A percentile compares a stretch with the other conserved stretches of the same genome.
phyloP scores from a whole-genome alignment of 352 stramenopile genomes.

The Phytopythium chamaehyphon region DNA sequence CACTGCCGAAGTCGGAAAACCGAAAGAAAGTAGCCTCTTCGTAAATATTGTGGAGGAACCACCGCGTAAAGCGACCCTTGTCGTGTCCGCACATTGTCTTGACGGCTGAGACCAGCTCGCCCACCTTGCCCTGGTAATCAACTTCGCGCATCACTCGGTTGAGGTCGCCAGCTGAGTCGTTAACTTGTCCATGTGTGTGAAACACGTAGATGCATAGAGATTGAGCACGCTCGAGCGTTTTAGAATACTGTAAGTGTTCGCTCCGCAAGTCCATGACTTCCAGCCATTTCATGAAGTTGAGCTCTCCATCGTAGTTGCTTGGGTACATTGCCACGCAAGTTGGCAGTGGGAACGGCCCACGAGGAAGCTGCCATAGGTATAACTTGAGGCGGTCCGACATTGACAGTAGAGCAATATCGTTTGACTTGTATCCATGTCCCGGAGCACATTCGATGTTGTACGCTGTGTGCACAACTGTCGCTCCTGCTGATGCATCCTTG shows the following conservation, averaged over 20 bases:
- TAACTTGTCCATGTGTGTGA: slow-evolving; percentile 71
- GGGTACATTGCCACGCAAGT: slow-evolving; percentile 65
- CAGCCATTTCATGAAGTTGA: slow-evolving; percentile 71
- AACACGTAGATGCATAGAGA: slow-evolving; percentile 83
- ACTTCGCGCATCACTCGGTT: slow-evolving; percentile 67
- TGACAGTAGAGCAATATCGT: slow-evolving; percentile 62
- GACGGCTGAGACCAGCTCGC: slow-evolving; percentile 76
- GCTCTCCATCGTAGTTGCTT: slow-evolving; percentile 57
- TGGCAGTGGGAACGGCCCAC: slow-evolving; percentile 60
- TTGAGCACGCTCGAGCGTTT: slow-evolving; percentile 79
- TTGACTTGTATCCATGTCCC: slow-evolving; percentile 82
- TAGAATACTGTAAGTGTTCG: slow-evolving; percentile 68
- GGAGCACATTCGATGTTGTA: slow-evolving; percentile 87
- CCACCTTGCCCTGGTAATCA: slow-evolving; percentile 80
- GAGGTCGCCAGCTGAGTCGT: slow-evolving; percentile 42
- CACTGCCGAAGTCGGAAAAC: slow-evolving; percentile 77
- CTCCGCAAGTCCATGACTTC: slow-evolving; percentile 76
- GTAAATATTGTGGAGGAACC: slow-evolving; percentile 84
- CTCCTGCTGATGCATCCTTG: slow-evolving; percentile 5
- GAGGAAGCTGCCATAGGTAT: slow-evolving; percentile 82
- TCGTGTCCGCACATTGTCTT: slow-evolving; percentile 87
- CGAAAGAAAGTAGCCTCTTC: slow-evolving; percentile 76
- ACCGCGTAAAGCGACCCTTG: slow-evolving; percentile 77
- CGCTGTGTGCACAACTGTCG: slow-evolving; percentile 59
- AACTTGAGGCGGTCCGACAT: slow-evolving; percentile 65